These are phyloP conservation scores for Articulospora tetracladia DNA, from an alignment of 495 filamentous ascomycete species.

Conservation along the genomic window DNA sequence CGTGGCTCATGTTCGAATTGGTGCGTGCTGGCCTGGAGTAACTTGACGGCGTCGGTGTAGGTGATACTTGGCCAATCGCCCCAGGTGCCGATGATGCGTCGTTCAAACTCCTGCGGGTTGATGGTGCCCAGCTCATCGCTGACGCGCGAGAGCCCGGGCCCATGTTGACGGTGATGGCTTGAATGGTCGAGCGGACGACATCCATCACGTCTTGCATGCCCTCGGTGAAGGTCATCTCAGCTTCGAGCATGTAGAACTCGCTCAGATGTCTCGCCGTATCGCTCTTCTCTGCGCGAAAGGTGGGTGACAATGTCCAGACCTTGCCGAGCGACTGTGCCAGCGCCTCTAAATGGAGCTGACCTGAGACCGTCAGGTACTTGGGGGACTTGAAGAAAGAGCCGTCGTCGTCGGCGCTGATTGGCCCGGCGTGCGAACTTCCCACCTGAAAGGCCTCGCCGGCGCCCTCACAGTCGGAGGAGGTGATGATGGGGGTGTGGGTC, in stretches of 20 bases:
- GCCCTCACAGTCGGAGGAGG: constrained; percentile 96
- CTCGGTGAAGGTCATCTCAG: constrained; percentile 75
- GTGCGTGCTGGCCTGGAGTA: constrained; percentile 50
- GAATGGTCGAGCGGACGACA: constrained; percentile 73
- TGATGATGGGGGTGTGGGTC: constrained; percentile 89
- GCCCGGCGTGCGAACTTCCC: constrained; percentile 23
- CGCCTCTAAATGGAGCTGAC: constrained; percentile 92
- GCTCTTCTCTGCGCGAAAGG: constrained; percentile 91
- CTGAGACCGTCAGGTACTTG: constrained; percentile 96
- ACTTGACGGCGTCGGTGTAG: constrained; percentile 72
- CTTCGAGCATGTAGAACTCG: constrained; percentile 99
- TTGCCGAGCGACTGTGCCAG: constrained; percentile 82
- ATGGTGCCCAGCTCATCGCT: constrained; percentile 56
- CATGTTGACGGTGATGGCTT: constrained; percentile 51
- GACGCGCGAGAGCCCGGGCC: constrained; percentile 44
- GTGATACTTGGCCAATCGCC: constrained; percentile 62
- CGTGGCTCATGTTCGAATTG: constrained; percentile 62
- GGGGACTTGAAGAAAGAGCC: constrained; percentile 72
- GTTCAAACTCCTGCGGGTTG: constrained; percentile 37
- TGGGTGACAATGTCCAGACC: constrained; percentile 92
- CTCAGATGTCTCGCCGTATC: constrained; percentile 92
- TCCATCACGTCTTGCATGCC: constrained; percentile 67
- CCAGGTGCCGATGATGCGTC: constrained; percentile 69
- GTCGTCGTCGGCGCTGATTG: constrained; percentile 26
- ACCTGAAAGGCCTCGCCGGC: constrained; percentile 93